A percentile compares a stretch with the other conserved stretches of the same genome.
Conservation (phyloP, 2,329 filamentous ascomycete species). For the Exophiala phaeomuriformis region DNA sequence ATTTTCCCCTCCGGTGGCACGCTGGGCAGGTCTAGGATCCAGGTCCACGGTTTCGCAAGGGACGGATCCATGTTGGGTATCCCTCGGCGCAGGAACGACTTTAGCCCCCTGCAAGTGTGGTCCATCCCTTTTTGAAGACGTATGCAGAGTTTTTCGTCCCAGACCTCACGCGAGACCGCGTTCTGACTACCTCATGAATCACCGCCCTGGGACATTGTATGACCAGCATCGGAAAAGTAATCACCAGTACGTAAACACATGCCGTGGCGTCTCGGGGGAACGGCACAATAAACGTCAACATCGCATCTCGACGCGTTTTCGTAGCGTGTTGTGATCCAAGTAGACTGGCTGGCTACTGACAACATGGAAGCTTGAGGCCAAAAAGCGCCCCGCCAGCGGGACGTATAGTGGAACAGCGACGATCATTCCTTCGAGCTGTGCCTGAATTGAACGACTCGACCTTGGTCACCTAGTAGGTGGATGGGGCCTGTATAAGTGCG, state of each 20-base stretch:
- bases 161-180: neutral
- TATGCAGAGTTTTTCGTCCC: conserved; percentile 7
- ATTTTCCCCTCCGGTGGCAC: neutral
- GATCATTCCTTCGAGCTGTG: neutral
- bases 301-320: neutral
- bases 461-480: too few relatives aligned
- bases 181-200: neutral
- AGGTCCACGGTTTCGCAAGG: neutral
- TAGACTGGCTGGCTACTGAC: neutral
- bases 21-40: neutral
- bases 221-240: neutral
- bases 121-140: conserved; percentile 2
- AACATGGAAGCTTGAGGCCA: neutral
- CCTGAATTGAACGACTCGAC: neutral
- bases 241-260: neutral
- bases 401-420: neutral
- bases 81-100: conserved; percentile 5
- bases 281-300: neutral
- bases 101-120: conserved; percentile 3
- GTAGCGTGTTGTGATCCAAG: neutral
- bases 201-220: neutral
- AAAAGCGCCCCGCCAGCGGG: neutral
- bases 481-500: too few relatives aligned
- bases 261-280: neutral
- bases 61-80: conserved; percentile 4